A percentile compares a stretch with the other conserved stretches of the same genome.
phyloP scores from a whole-genome alignment of 768 basidiomycete genomes.

The Lactarius hengduanensis region DNA sequence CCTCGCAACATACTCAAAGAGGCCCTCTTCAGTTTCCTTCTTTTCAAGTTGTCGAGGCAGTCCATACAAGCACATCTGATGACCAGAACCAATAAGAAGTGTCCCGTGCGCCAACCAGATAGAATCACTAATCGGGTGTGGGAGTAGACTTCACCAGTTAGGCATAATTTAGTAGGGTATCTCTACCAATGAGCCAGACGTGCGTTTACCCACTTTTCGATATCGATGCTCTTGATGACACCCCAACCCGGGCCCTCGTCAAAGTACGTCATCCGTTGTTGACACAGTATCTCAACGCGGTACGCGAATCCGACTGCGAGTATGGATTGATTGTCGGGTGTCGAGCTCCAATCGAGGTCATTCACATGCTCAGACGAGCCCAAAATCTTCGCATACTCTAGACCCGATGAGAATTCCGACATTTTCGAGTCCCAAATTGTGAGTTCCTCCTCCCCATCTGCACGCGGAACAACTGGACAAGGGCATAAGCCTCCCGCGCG shows the following conservation, averaged over 20 bases:
- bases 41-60: slow-evolving; percentile 37
- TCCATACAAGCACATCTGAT: slow-evolving; percentile 80
- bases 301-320: slow-evolving; percentile 84
- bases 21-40: slow-evolving; percentile 41
- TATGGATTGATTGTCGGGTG: slow-evolving; percentile 85
- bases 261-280: slow-evolving; percentile 90
- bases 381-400: slow-evolving; percentile 69
- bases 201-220: slow-evolving; percentile 54
- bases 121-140: slow-evolving; percentile 81
- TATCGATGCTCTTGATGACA: slow-evolving; percentile 64
- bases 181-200: background rate
- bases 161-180: slow-evolving; percentile 2
- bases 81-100: slow-evolving; percentile 77
- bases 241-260: slow-evolving; percentile 80
- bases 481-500: background rate
- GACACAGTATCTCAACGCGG: slow-evolving; percentile 83
- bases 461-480: slow-evolving; percentile 54
- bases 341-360: slow-evolving; percentile 93
- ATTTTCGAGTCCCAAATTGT: slow-evolving; percentile 97
- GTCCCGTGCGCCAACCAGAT: slow-evolving; percentile 88
- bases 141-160: slow-evolving; percentile 43
- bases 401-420: slow-evolving; percentile 88
- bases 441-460: slow-evolving; percentile 75
- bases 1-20: slow-evolving; percentile 81
- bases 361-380: slow-evolving; percentile 55